These are phyloP conservation scores for Populus tomentosa DNA, from an alignment of 441 rosid species.

Conservation along the genomic window DNA sequence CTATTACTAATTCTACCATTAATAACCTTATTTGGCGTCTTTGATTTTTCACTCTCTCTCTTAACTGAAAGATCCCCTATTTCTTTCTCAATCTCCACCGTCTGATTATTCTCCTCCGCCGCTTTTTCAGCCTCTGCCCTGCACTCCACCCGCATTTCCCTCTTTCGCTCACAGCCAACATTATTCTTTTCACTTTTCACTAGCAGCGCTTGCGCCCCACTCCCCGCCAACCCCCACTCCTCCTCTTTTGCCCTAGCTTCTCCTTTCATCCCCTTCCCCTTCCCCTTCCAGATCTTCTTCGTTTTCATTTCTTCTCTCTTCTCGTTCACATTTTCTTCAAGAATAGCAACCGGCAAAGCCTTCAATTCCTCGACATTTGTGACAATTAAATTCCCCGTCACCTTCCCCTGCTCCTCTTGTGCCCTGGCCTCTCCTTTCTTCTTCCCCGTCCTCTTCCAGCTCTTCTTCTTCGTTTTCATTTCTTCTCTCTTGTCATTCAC, in stretches of 20 bases:
- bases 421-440: not conserved
- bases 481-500: not conserved
- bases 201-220: not conserved
- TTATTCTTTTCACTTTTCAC: slow-evolving; percentile 13
- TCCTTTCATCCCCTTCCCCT: not conserved
- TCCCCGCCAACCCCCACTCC: not conserved
- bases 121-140: not conserved
- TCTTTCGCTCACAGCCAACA: not conserved
- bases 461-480: not conserved
- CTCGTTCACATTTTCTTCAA: slow-evolving; percentile 9
- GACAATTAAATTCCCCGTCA: not conserved
- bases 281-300: not conserved
- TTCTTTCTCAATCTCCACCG: slow-evolving; percentile 15
- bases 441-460: not conserved
- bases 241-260: not conserved
- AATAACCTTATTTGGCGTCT: not conserved
- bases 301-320: not conserved
- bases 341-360: not conserved
- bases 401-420: not conserved
- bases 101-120: slow-evolving; percentile 5
- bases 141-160: slow-evolving; percentile 4
- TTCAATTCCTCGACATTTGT: not conserved
- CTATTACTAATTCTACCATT: not conserved
- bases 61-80: slow-evolving; percentile 1
- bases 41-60: not conserved